phyloP scores from a whole-genome alignment of 805 yeast genomes.

The Pichia paraexigua region DNA sequence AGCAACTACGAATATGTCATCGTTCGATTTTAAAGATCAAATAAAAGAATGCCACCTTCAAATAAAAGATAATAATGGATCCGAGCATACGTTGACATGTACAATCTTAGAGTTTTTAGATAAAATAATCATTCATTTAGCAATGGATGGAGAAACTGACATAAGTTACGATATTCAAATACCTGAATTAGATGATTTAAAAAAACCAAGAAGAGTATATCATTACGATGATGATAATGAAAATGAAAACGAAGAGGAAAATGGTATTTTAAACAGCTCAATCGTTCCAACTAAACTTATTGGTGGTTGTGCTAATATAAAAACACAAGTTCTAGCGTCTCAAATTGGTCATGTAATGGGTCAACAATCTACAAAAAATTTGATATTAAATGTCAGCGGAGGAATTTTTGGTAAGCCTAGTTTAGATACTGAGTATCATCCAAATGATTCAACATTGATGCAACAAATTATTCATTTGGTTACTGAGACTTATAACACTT shows the following conservation, averaged over 20 bases:
- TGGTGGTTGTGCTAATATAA: slow-evolving; percentile 38
- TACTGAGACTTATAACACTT: not conserved
- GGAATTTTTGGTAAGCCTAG: slow-evolving; percentile 31
- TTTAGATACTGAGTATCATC: not conserved
- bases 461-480: slow-evolving; percentile 4
- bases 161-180: slow-evolving; percentile 39
- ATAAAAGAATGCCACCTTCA: slow-evolving; percentile 9
- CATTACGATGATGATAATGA: slow-evolving; percentile 6
- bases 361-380: slow-evolving; percentile 29
- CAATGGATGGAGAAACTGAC: slow-evolving; percentile 39
- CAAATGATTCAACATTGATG: slow-evolving; percentile 2
- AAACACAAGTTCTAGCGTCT: slow-evolving; percentile 39
- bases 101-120: slow-evolving; percentile 29
- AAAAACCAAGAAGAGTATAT: slow-evolving; percentile 12
- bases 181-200: slow-evolving; percentile 13
- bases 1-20: not conserved
- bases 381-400: slow-evolving; percentile 39
- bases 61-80: slow-evolving; percentile 1
- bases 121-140: slow-evolving; percentile 33
- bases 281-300: slow-evolving; percentile 29
- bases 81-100: slow-evolving; percentile 16
- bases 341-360: slow-evolving; percentile 39
- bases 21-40: slow-evolving; percentile 6
- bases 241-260: slow-evolving; percentile 8
- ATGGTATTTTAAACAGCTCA: slow-evolving; percentile 19